These are phyloP conservation scores for Rhizophagus prolifer DNA, from an alignment of 192 early-diverging fungal genomes.

Conservation along the genomic window DNA sequence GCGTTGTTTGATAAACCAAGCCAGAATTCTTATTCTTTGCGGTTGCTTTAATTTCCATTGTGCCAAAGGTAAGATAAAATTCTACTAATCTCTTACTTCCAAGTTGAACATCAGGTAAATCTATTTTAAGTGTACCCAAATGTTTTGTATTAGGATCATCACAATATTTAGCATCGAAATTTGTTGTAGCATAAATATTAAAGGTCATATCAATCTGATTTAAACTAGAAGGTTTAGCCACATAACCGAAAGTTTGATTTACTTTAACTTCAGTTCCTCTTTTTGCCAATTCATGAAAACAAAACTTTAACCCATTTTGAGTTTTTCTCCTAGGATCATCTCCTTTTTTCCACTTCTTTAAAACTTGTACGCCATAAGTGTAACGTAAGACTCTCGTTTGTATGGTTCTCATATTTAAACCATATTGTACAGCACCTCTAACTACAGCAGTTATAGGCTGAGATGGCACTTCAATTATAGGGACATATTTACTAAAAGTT, in stretches of 20 bases:
- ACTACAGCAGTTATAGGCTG: constrained; percentile 47
- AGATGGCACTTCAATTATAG: constrained; percentile 41
- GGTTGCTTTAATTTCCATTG: constrained; percentile 17
- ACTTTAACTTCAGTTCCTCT: constrained; percentile 18
- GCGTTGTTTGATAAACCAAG: neutral
- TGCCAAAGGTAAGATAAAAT: constrained; percentile 11
- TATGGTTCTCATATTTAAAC: constrained; percentile 14
- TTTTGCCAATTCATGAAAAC: neutral
- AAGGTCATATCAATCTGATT: constrained; percentile 18
- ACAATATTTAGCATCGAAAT: constrained; percentile 8
- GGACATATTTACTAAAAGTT: constrained; percentile 34
- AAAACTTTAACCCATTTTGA: neutral
- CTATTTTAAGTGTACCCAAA: constrained; percentile 8
- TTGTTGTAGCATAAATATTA: constrained; percentile 5
- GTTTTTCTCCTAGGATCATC: constrained; percentile 6
- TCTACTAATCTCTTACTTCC: constrained; percentile 13
- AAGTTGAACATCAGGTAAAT: constrained; percentile 1
- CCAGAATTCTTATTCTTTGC: constrained; percentile 22
- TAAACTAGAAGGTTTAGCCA: neutral
- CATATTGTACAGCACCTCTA: constrained; percentile 47
- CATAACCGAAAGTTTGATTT: neutral
- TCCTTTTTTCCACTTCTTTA: neutral
- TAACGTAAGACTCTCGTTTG: constrained; percentile 5
- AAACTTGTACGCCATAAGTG: constrained; percentile 12
- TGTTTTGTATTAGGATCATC: constrained; percentile 10